phyloP scores from a whole-genome alignment of 192 early-diverging fungal species.

The Coemansia sp. region DNA sequence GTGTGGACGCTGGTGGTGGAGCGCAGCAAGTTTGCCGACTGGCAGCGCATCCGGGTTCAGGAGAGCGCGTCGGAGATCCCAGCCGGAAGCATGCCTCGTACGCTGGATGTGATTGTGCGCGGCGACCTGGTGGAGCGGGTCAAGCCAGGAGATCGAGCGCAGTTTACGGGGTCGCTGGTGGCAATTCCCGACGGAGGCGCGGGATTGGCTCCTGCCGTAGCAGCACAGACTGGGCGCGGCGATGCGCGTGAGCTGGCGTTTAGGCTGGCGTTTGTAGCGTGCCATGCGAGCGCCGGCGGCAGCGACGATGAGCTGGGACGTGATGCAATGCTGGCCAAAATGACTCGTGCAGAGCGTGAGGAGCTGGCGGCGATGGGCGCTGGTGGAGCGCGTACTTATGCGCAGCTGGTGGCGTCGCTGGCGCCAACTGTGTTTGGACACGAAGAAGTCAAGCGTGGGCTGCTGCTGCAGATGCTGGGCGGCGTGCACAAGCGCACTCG shows the following conservation, averaged over 20 bases:
- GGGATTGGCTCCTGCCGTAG: constrained; percentile 70
- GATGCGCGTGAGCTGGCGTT: constrained; percentile 94
- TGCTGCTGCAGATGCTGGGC: constrained; percentile 90
- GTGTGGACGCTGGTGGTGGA: constrained; percentile 80
- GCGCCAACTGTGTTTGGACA: constrained; percentile 93
- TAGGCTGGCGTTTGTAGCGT: constrained; percentile 85
- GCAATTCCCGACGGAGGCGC: constrained; percentile 89
- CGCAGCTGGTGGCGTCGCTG: constrained; percentile 77
- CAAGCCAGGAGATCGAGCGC: constrained; percentile 93
- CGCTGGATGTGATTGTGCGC: constrained; percentile 91
- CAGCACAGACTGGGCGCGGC: constrained; percentile 62
- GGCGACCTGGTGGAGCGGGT: constrained; percentile 90
- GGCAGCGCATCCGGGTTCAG: constrained; percentile 96
- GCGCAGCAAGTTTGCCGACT: constrained; percentile 89
- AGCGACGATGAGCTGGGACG: constrained; percentile 60
- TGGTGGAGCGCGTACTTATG: constrained; percentile 64
- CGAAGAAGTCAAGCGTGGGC: constrained; percentile 92
- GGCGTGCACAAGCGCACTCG: constrained; percentile 92
- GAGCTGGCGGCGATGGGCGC: constrained; percentile 72
- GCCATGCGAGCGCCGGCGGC: constrained; percentile 65
- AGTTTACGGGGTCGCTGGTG: constrained; percentile 85
- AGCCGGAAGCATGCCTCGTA: constrained; percentile 94
- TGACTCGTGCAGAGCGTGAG: constrained; percentile 73
- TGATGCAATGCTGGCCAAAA: constrained; percentile 60
- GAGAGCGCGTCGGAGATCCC: constrained; percentile 96